These are phyloP conservation scores for Corymbia calophylla DNA, from an alignment of 441 rosid species.

Conservation along the genomic window DNA sequence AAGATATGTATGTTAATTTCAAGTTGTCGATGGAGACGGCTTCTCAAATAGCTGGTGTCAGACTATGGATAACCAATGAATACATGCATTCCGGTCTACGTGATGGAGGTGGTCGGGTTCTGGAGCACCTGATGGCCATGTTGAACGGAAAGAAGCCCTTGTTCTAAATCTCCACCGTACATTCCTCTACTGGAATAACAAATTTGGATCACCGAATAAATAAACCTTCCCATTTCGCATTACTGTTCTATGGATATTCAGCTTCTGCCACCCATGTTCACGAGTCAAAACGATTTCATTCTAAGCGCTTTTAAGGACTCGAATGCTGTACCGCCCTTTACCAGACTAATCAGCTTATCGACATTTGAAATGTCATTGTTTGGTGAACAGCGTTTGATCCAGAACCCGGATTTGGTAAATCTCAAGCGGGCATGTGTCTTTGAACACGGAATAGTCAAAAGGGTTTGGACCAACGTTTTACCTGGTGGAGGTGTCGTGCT, in stretches of 20 bases:
- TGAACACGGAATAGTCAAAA: background rate
- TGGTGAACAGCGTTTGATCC: background rate
- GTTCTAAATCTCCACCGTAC: conserved; percentile 31
- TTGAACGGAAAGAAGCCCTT: conserved; percentile 75
- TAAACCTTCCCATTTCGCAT: background rate
- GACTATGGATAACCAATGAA: conserved; percentile 87
- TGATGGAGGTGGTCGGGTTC: conserved; percentile 62
- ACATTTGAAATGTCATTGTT: background rate
- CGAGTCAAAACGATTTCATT: background rate
- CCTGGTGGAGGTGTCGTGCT: background rate
- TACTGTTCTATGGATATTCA: background rate
- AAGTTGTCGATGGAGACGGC: conserved; percentile 80
- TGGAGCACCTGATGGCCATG: conserved; percentile 81
- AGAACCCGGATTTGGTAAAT: background rate
- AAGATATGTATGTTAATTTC: conserved; percentile 86
- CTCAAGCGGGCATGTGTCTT: background rate
- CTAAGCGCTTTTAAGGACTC: background rate
- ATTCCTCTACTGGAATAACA: too few relatives aligned
- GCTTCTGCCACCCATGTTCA: background rate
- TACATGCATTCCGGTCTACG: conserved; percentile 93
- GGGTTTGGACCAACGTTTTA: background rate
- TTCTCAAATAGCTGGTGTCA: conserved; percentile 54
- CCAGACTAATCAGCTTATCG: background rate
- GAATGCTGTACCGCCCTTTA: background rate
- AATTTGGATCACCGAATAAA: background rate